Evolutionary conservation across 495 filamentous ascomycete species (phyloP), one percentile per base, ranked within the genome.

Genomic region (Neurospora terricola): DNA sequence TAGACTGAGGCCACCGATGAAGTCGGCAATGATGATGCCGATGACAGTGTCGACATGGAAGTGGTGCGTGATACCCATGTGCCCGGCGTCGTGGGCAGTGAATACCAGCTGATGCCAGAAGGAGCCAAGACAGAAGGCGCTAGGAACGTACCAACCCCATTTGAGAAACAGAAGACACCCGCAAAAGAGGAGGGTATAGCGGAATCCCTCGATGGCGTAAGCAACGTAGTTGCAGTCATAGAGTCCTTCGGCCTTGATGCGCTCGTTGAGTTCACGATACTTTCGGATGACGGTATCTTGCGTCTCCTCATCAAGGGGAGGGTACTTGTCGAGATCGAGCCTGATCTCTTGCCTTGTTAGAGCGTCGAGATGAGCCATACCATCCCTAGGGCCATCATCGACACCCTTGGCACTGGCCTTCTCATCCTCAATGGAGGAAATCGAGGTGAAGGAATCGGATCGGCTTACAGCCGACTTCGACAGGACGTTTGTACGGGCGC

Each of bases 81-180:
- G 96, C 7, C 94, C 94, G 43, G 96, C 93, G 87, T 99, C 96
- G 84, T 99, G 96, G 75, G 93, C 96, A 6, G 91, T 90, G 82
- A 99, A 99, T 59, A 96, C 92, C 38, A 98, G 88, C 78, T 99
- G 96, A 78, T 99, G 96, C 96, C 96, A 99, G 78, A 97, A 88
- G 68, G 87, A 85, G 23, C 95, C 96, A 54, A 98, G 84, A 77
- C 89, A 95, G 72, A 93, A 83, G 7, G 89, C 94, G 54, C 91
- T 93, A 4, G 84, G 83, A 37, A 82, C 86, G 80, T 94, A 99
- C 92, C 93, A 97, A 16, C 87, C 87, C 78, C 83, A 83, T 5
- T 81, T 87, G 5, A 98, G 85, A 74, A 90, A 90, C n/a, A 91
- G 71, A 37, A 92, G 84, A 69, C 88, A 86, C 42, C 91, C 81